phyloP scores from a whole-genome alignment of 2,329 filamentous ascomycete species.

The Pleomassaria siparia region DNA sequence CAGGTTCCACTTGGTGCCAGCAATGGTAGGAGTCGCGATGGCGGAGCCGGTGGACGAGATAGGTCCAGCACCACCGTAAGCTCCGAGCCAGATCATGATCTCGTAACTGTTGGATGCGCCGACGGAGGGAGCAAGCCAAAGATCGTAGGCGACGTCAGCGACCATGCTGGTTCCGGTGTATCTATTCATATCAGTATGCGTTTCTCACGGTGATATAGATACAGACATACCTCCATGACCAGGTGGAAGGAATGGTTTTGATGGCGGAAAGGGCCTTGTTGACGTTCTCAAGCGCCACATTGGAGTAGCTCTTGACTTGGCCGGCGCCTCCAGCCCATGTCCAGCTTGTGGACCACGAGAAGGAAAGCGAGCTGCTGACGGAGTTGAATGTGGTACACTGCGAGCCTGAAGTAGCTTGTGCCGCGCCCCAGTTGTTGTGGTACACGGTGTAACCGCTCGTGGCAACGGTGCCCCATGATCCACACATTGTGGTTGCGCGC shows the following conservation, averaged over 20 bases:
- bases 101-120: constrained; percentile 4
- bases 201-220: neutral
- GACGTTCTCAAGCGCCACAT: constrained; percentile 40
- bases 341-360: constrained; percentile 51
- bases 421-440: constrained; percentile 50
- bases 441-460: constrained; percentile 35
- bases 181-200: neutral
- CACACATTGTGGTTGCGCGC: neutral
- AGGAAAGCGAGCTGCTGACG: constrained; percentile 32
- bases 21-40: constrained; percentile 6
- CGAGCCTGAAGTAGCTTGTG: constrained; percentile 44
- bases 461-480: constrained; percentile 25
- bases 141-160: constrained; percentile 7
- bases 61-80: constrained; percentile 7
- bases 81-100: constrained; percentile 8
- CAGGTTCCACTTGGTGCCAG: constrained; percentile 6
- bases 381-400: constrained; percentile 51
- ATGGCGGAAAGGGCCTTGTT: constrained; percentile 39
- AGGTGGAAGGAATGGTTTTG: constrained; percentile 48
- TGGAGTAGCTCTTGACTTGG: constrained; percentile 50
- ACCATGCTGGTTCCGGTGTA: constrained; percentile 48
- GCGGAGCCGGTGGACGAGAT: constrained; percentile 5
- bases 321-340: constrained; percentile 41
- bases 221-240: constrained; percentile 43
- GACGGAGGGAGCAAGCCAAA: neutral